A percentile compares a stretch with the other conserved stretches of the same genome.
Conservation (phyloP, 2,329 filamentous ascomycete genomes). For the Venturia aucupariae region DNA sequence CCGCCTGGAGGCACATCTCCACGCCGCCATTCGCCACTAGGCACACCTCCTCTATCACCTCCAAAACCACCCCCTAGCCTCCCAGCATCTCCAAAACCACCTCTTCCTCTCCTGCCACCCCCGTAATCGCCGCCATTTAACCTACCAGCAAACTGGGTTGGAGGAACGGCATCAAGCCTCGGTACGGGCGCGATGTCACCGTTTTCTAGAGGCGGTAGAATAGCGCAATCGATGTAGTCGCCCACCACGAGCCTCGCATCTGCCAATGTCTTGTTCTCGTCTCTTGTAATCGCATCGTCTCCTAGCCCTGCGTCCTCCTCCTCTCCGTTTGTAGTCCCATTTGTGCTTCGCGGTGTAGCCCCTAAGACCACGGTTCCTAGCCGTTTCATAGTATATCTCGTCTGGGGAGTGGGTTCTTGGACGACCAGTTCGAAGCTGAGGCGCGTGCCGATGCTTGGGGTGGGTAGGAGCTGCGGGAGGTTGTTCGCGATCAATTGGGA, state of each 20-base stretch:
- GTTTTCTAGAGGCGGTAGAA: conserved; percentile 65
- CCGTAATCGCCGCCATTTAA: conserved; percentile 18
- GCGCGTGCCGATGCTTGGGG: conserved; percentile 68
- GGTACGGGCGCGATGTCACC: conserved; percentile 59
- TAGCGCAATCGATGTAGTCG: conserved; percentile 77
- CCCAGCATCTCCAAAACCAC: conserved; percentile 19
- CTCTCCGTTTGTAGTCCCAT: conserved; percentile 26
- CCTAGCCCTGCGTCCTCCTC: conserved; percentile 30
- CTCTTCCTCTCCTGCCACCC: conserved; percentile 21
- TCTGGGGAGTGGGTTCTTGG: conserved; percentile 54
- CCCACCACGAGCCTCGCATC: conserved; percentile 79
- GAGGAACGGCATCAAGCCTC: conserved; percentile 29
- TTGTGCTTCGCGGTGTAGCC: conserved; percentile 36
- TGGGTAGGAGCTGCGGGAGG: conserved; percentile 58
- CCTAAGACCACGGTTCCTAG: conserved; percentile 75
- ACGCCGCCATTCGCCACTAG: conserved; percentile 29
- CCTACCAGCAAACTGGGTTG: conserved; percentile 21
- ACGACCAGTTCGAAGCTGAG: conserved; percentile 84
- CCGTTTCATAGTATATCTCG: conserved; percentile 66
- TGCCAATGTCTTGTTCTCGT: conserved; percentile 56
- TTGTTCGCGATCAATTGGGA: conserved; percentile 64
- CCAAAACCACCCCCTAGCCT: background rate
- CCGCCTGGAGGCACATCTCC: conserved; percentile 22
- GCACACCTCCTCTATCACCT: conserved; percentile 20
- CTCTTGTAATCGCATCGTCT: conserved; percentile 15